phyloP scores from a whole-genome alignment of 2,329 filamentous ascomycete genomes.

The Venturia nashicola region DNA sequence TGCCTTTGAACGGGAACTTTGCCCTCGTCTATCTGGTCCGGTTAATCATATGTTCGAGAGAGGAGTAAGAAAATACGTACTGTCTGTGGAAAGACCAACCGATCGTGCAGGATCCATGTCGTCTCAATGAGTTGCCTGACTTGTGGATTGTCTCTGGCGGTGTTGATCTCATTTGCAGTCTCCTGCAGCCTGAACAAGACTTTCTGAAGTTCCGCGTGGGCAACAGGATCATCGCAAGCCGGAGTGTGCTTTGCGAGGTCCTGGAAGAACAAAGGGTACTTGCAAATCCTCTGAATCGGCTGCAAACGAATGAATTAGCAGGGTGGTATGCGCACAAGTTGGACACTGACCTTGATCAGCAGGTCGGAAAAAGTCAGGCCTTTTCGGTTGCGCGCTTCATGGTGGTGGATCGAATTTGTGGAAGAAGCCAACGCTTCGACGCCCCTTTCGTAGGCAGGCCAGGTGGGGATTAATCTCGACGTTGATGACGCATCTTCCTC shows the following conservation, averaged over 20 bases:
- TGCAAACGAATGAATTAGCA: slow-evolving; percentile 24
- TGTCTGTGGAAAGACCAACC: slow-evolving; percentile 60
- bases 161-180: slow-evolving; percentile 68
- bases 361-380: slow-evolving; percentile 75
- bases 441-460: slow-evolving; percentile 72
- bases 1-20: slow-evolving; percentile 49
- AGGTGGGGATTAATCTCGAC: slow-evolving; percentile 56
- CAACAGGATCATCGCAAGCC: slow-evolving; percentile 70
- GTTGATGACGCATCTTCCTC: slow-evolving; percentile 62
- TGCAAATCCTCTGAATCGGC: slow-evolving; percentile 87
- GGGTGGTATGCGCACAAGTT: background rate
- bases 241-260: slow-evolving; percentile 76
- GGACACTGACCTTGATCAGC: slow-evolving; percentile 62
- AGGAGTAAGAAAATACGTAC: slow-evolving; percentile 34
- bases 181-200: slow-evolving; percentile 60
- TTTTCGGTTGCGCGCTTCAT: slow-evolving; percentile 53
- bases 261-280: slow-evolving; percentile 76
- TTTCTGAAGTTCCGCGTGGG: slow-evolving; percentile 68
- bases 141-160: slow-evolving; percentile 64
- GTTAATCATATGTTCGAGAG: background rate
- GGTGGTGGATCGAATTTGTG: slow-evolving; percentile 55
- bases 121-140: slow-evolving; percentile 62
- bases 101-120: slow-evolving; percentile 75
- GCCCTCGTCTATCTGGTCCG: slow-evolving; percentile 16
- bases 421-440: slow-evolving; percentile 72